These are phyloP conservation scores for Rosa persica DNA, from an alignment of 306 rosid species.

Conservation along the genomic window DNA sequence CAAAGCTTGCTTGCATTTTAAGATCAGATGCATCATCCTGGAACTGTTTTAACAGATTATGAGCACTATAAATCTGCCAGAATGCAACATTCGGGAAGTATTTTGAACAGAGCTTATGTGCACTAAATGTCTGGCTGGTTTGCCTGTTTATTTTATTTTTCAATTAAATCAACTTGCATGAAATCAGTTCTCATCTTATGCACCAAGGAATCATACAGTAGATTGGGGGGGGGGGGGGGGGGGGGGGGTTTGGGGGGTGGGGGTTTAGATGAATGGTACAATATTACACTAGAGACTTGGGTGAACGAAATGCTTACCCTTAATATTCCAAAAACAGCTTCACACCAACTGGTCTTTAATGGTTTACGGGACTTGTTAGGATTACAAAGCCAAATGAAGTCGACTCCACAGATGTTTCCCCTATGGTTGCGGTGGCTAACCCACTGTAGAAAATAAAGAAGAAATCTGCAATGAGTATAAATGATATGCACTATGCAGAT, in stretches of 20 bases:
- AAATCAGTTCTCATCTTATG: not conserved
- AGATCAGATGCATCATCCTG: not conserved
- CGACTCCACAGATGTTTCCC: conserved; percentile 96
- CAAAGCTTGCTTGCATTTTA: not conserved
- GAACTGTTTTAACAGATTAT: not conserved
- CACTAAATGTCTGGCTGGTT: not conserved
- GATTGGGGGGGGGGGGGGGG: no score
- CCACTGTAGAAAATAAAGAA: conserved; percentile 60
- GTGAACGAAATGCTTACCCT: conserved; percentile 42
- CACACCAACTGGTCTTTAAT: conserved; percentile 83
- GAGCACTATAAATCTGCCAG: not conserved
- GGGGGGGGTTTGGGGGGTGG: no score
- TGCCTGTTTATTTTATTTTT: no score
- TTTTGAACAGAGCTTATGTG: not conserved
- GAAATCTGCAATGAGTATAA: not conserved
- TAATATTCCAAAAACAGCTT: conserved; percentile 86
- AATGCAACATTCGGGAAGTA: not conserved
- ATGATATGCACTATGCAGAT: not conserved
- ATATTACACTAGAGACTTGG: not conserved
- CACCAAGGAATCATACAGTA: not conserved
- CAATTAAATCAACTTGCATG: not conserved
- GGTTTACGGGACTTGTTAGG: conserved; percentile 78
- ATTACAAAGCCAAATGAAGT: conserved; percentile 95
- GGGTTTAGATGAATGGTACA: not conserved
- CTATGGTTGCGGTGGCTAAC: conserved; percentile 96